Conservation (phyloP, 1,284 basidiomycete species). For the Heterobasidion parviporum region DNA sequence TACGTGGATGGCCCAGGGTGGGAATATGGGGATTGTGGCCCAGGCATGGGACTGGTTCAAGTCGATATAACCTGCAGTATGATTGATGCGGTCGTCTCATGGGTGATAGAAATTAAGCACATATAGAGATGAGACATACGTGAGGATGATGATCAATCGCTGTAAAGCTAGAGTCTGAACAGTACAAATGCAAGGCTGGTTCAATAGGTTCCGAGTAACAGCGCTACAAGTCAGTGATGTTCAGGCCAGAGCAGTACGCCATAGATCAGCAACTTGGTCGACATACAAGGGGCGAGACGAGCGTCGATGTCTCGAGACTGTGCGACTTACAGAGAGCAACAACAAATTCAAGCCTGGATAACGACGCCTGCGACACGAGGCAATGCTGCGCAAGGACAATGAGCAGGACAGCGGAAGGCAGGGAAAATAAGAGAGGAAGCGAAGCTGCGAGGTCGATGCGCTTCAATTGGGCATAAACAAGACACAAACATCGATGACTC, state of each 20-base stretch:
- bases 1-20: constrained; percentile 25
- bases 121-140: not conserved
- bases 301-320: not conserved
- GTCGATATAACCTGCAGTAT: not conserved
- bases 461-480: not conserved
- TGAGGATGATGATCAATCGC: not conserved
- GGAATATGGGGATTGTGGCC: constrained; percentile 23
- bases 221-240: not conserved
- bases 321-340: not conserved
- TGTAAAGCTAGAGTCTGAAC: not conserved
- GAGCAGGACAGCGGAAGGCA: not conserved
- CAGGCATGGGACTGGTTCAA: constrained; percentile 18
- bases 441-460: not conserved
- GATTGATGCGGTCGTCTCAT: not conserved
- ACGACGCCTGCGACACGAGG: not conserved
- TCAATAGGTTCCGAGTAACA: not conserved
- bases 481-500: not conserved
- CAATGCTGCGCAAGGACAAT: not conserved
- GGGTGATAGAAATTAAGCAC: not conserved
- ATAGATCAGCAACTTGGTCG: no score
- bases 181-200: not conserved
- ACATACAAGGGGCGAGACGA: not conserved
- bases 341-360: not conserved
- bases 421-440: not conserved
- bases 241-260: no score